Evolutionary conservation across 306 rosid species (phyloP).

Genomic region (Oemleria cerasiformis): DNA sequence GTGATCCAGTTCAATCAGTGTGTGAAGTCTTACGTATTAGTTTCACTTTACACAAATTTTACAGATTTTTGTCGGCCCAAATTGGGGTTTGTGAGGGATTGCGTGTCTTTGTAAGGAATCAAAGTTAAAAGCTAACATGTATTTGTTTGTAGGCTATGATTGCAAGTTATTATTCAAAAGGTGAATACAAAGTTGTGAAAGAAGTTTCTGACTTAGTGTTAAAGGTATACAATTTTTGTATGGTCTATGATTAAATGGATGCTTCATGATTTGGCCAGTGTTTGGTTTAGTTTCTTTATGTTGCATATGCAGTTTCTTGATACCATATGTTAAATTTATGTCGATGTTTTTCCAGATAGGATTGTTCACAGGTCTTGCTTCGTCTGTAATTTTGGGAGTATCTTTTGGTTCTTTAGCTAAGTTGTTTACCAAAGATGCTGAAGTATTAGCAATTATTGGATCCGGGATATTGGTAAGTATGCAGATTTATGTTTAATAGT

Average conservation of each 20-base stretch:
- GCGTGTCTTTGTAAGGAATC: background rate
- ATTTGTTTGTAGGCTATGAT: conserved; percentile 61
- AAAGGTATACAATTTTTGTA: conserved; percentile 35
- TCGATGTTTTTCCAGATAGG: conserved; percentile 60
- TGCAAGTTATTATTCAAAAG: conserved; percentile 83
- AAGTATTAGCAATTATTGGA: conserved; percentile 69
- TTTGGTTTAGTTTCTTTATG: background rate
- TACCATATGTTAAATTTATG: conserved; percentile 17
- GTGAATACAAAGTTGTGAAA: conserved; percentile 69
- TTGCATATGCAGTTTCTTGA: conserved; percentile 19
- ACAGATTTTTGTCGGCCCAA: background rate
- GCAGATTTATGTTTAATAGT: conserved; percentile 9
- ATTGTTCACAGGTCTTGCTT: conserved; percentile 59
- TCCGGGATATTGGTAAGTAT: conserved; percentile 71
- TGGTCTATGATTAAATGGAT: background rate
- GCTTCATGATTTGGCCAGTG: background rate
- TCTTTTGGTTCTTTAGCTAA: conserved; percentile 80
- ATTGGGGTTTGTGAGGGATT: background rate
- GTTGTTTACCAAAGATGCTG: conserved; percentile 78
- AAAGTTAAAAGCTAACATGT: background rate
- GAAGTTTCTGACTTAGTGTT: conserved; percentile 59
- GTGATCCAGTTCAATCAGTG: conserved; percentile 16
- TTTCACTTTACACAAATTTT: background rate
- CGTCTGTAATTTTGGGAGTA: conserved; percentile 65
- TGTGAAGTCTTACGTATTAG: background rate